Evolutionary conservation across 176 grass and related monocot genomes (phyloP).

Genomic region (Triticum aestivum): IWGSC_CS_RefSeq_v2.1 NC_057802.1:517648118-517648617

Average conservation of each 20-base stretch:
- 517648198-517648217: neutral
- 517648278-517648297: neutral
- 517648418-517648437: neutral
- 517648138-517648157: neutral
- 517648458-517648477: neutral
- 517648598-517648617: neutral
- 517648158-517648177: neutral
- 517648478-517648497: neutral
- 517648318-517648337: neutral
- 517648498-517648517: neutral
- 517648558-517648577: neutral
- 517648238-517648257: neutral
- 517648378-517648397: neutral
- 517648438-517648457: neutral
- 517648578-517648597: neutral
- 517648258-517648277: neutral
- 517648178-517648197: slow-evolving; percentile 3
- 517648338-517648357: neutral
- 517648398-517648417: neutral
- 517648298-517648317: neutral
- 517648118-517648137: neutral
- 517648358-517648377: neutral
- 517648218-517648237: neutral
- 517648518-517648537: neutral
- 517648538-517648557: neutral